These are phyloP conservation scores for Cyclotella cryptica DNA, from an alignment of 108 stramenopile genomes.

Conservation along the genomic window DNA sequence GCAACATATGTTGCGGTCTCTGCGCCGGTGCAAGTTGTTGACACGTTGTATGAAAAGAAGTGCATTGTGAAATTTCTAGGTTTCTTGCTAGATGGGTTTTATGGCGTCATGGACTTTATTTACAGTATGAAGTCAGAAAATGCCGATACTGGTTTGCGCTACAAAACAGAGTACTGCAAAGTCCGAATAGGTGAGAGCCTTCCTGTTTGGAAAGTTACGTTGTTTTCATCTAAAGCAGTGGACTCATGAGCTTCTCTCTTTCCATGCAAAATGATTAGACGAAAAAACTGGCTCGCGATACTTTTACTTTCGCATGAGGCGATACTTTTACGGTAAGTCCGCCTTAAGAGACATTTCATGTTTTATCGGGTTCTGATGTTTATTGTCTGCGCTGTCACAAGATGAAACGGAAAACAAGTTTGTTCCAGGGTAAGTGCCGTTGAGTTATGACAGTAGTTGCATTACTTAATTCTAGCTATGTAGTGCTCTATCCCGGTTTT, in stretches of 20 bases:
- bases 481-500: not conserved
- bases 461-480: not conserved
- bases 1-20: constrained; percentile 65
- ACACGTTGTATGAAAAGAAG: constrained; percentile 20
- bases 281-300: constrained; percentile 40
- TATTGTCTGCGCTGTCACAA: not conserved
- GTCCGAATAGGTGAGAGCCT: constrained; percentile 20
- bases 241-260: no score
- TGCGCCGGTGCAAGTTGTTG: constrained; percentile 32
- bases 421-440: constrained; percentile 31
- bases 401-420: constrained; percentile 26
- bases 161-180: constrained; percentile 38
- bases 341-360: not conserved
- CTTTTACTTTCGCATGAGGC: constrained; percentile 56
- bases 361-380: not conserved
- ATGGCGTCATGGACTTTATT: constrained; percentile 29
- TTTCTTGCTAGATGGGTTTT: constrained; percentile 8
- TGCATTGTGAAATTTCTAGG: constrained; percentile 15
- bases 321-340: constrained; percentile 42
- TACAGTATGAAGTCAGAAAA: constrained; percentile 34
- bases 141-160: constrained; percentile 2
- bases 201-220: no score
- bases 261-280: no score
- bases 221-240: no score
- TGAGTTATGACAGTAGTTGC: not conserved